Conservation (phyloP, 306 rosid genomes). For the Senna siamea region DNA sequence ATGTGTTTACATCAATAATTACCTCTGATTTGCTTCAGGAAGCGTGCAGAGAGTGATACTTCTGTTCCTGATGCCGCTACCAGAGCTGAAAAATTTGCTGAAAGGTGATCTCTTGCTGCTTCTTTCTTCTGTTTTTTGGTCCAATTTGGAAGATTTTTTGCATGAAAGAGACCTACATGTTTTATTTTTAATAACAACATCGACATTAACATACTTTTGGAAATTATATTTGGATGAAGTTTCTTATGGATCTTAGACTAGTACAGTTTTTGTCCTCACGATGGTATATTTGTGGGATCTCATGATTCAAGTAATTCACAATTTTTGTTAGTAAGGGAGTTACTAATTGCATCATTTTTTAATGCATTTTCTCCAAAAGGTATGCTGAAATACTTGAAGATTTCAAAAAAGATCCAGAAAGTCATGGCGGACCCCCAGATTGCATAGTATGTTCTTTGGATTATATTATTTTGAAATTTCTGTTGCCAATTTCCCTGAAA, state of each 20-base stretch:
- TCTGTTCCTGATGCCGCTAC: constrained; percentile 73
- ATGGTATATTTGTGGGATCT: constrained; percentile 6
- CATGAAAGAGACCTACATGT: not conserved
- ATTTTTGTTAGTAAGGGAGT: constrained; percentile 4
- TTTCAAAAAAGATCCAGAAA: constrained; percentile 80
- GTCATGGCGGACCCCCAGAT: constrained; percentile 87
- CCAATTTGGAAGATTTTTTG: not conserved
- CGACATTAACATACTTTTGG: not conserved
- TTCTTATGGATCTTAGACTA: constrained; percentile 14
- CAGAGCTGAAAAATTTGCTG: constrained; percentile 79
- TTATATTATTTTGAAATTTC: constrained; percentile 22
- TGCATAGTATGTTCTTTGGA: constrained; percentile 58
- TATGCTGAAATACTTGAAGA: constrained; percentile 81
- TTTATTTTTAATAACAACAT: not conserved
- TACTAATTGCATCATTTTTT: constrained; percentile 33
- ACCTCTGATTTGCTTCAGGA: constrained; percentile 48
- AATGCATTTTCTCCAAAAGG: constrained; percentile 53
- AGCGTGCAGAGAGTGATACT: constrained; percentile 80
- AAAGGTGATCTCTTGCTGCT: constrained; percentile 50
- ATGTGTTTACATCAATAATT: constrained; percentile 19
- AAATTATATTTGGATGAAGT: constrained; percentile 15
- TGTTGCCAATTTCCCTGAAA: not conserved
- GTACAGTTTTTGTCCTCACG: not conserved
- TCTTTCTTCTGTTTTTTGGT: constrained; percentile 17
- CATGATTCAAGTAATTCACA: constrained; percentile 20